phyloP scores from a whole-genome alignment of 106 monocot species.

The Ottelia alismoides region DNA sequence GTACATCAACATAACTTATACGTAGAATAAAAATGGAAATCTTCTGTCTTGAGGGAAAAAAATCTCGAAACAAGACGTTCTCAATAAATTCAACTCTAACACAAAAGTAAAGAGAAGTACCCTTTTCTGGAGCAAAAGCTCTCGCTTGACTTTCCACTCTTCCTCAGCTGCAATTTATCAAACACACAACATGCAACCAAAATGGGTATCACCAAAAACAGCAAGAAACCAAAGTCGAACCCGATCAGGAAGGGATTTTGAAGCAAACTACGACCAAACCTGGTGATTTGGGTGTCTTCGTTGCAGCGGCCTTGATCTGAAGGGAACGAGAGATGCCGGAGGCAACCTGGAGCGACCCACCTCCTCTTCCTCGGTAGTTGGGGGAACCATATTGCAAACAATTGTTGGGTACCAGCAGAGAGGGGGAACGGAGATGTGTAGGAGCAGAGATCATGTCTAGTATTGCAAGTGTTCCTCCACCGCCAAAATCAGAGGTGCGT shows the following conservation, averaged over 20 bases:
- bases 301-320: constrained; percentile 39
- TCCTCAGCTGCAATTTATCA: constrained; percentile 48
- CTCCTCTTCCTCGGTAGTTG: background rate
- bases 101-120: constrained; percentile 23
- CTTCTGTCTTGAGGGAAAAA: too few relatives aligned
- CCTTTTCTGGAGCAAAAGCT: constrained; percentile 59
- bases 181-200: background rate
- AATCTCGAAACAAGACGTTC: too few relatives aligned
- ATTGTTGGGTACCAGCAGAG: background rate
- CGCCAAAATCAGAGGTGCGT: background rate
- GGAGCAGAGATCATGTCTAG: background rate
- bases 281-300: constrained; percentile 54
- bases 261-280: constrained; percentile 19
- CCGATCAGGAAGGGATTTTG: background rate
- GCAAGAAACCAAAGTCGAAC: background rate
- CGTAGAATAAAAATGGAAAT: too few relatives aligned
- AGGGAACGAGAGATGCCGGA: constrained; percentile 5
- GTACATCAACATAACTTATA: too few relatives aligned
- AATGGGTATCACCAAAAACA: background rate
- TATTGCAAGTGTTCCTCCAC: too few relatives aligned
- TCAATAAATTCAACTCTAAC: too few relatives aligned
- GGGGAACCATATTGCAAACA: background rate
- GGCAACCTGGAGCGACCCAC: background rate
- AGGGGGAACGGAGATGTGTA: background rate
- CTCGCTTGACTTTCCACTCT: constrained; percentile 85